A percentile compares a stretch with the other conserved stretches of the same genome.
Evolutionary conservation across 768 basidiomycete species (phyloP).

Genomic region (Amanita fuliginea): DNA sequence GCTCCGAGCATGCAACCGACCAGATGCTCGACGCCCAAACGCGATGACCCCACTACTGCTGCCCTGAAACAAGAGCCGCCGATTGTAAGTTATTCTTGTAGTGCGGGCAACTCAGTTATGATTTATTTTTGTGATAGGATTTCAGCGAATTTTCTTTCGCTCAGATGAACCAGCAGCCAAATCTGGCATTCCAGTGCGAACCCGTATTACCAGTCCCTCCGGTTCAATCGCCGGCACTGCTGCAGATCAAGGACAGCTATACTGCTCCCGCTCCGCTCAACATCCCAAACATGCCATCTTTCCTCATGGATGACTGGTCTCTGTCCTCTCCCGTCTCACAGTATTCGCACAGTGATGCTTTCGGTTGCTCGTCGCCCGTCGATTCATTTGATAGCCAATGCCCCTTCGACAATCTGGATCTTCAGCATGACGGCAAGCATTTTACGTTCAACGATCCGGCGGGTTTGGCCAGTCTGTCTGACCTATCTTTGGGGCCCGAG

Average conservation of each 20-base stretch:
- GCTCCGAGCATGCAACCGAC: conserved; percentile 30
- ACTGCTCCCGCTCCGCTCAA: conserved; percentile 1
- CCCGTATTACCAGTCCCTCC: conserved; percentile 12
- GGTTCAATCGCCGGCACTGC: not conserved
- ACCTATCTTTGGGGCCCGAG: not conserved
- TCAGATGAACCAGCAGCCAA: conserved; percentile 18
- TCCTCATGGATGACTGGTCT: not conserved
- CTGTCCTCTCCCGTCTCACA: not conserved
- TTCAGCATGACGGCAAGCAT: not conserved
- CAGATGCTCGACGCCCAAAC: conserved; percentile 16
- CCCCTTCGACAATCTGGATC: not conserved
- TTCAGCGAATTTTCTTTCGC: conserved; percentile 37
- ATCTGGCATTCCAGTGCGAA: conserved; percentile 19
- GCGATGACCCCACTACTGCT: conserved; percentile 16
- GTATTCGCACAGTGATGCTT: not conserved
- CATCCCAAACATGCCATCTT: conserved; percentile 1
- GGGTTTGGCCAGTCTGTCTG: not conserved
- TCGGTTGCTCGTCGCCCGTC: not conserved
- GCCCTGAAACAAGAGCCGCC: conserved; percentile 31
- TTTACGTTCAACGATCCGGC: not conserved
- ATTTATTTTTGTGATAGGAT: conserved; percentile 19
- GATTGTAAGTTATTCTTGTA: conserved; percentile 30
- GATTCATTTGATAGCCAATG: not conserved
- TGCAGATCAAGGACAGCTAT: not conserved
- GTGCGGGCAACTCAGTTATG: conserved; percentile 1